A percentile compares a stretch with the other conserved stretches of the same genome.
phyloP scores from a whole-genome alignment of 2,329 filamentous ascomycete genomes.

The Xylaria sp. region DNA sequence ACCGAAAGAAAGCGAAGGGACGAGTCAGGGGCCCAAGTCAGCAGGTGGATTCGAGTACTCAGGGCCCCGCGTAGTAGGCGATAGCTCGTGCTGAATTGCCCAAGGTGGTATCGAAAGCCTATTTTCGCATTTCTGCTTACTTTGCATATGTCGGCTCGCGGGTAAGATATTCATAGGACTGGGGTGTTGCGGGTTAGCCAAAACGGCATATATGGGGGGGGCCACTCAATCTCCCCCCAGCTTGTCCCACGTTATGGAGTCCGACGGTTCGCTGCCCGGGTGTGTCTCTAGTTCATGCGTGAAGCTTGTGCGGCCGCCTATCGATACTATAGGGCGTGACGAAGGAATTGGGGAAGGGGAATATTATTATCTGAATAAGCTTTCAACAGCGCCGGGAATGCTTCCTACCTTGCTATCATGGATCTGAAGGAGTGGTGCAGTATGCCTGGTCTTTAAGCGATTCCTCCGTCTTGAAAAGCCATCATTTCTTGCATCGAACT shows the following conservation, averaged over 20 bases:
- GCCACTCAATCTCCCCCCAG: slow-evolving; percentile 17
- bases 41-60: slow-evolving; percentile 30
- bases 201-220: slow-evolving; percentile 32
- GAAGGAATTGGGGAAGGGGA: slow-evolving; percentile 20
- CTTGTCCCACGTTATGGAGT: slow-evolving; percentile 24
- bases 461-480: not conserved
- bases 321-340: slow-evolving; percentile 18
- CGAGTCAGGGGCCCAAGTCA: slow-evolving; percentile 29
- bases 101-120: slow-evolving; percentile 28
- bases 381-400: slow-evolving; percentile 17
- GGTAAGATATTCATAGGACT: slow-evolving; percentile 32
- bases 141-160: slow-evolving; percentile 41
- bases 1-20: slow-evolving; percentile 2
- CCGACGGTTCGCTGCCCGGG: slow-evolving; percentile 32
- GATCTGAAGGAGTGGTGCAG: slow-evolving; percentile 21
- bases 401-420: slow-evolving; percentile 7
- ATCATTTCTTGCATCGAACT: not conserved
- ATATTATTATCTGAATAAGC: slow-evolving; percentile 32
- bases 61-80: slow-evolving; percentile 18
- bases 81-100: slow-evolving; percentile 32
- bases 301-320: slow-evolving; percentile 19
- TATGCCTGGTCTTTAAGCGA: not conserved
- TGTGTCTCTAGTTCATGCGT: slow-evolving; percentile 28
- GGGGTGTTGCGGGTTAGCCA: slow-evolving; percentile 33
- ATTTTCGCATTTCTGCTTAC: slow-evolving; percentile 39